Evolutionary conservation across 208 protist species (phyloP).

Genomic region (Polymyxa betae): DNA sequence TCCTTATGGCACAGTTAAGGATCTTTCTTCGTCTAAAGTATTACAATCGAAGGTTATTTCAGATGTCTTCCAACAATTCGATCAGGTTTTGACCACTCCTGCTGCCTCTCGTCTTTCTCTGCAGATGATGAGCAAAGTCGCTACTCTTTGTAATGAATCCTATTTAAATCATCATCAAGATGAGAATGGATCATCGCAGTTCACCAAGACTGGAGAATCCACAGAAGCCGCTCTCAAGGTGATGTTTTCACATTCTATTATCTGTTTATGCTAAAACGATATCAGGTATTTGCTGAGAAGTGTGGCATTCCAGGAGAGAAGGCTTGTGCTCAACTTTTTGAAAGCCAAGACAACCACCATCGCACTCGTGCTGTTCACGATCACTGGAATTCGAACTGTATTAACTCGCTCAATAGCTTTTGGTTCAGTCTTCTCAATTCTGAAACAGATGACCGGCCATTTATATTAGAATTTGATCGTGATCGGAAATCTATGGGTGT

Average conservation of each 20-base stretch:
- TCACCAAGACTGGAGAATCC: constrained; percentile 60
- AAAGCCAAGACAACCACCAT: constrained; percentile 80
- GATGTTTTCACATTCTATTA: background rate
- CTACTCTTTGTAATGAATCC: constrained; percentile 58
- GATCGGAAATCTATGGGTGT: constrained; percentile 92
- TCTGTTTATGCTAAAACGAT: background rate
- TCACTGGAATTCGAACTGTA: background rate
- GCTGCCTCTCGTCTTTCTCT: constrained; percentile 3
- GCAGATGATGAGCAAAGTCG: constrained; percentile 18
- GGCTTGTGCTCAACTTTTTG: constrained; percentile 83
- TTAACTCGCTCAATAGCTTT: constrained; percentile 11
- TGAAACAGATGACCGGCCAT: background rate
- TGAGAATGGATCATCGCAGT: background rate
- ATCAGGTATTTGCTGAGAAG: constrained; percentile 8
- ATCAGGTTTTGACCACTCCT: constrained; percentile 5
- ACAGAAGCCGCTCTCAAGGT: constrained; percentile 66
- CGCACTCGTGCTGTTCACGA: background rate
- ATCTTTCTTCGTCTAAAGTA: background rate
- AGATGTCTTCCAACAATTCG: background rate
- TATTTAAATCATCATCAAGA: constrained; percentile 52
- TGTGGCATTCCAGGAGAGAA: constrained; percentile 82
- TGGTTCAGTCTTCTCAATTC: constrained; percentile 70
- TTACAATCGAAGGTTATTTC: background rate
- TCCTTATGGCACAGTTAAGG: constrained; percentile 9
- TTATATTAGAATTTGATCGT: constrained; percentile 87